A percentile compares a stretch with the other conserved stretches of the same genome.
phyloP scores from a whole-genome alignment of 2,329 filamentous ascomycete genomes.

The Xylariaceae sp. region DNA sequence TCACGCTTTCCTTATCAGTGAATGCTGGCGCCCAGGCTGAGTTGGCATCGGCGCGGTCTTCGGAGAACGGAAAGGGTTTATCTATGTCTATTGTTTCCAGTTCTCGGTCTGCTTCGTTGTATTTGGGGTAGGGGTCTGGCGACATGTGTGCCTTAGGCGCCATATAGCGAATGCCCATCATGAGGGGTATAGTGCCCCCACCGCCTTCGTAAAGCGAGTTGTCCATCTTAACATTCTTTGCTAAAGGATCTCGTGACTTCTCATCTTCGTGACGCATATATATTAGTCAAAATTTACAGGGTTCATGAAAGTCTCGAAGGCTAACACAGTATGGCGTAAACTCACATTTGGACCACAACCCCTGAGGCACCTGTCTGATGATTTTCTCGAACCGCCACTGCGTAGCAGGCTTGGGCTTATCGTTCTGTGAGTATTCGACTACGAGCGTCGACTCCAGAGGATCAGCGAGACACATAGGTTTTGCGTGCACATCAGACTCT shows the following conservation, averaged over 20 bases:
- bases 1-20: background rate
- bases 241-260: background rate
- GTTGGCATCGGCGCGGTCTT: background rate
- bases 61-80: constrained; percentile 1
- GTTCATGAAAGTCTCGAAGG: too few relatives aligned
- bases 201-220: constrained; percentile 6
- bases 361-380: constrained; percentile 5
- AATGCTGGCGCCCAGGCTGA: constrained; percentile 1
- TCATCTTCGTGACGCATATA: background rate
- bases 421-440: constrained; percentile 3
- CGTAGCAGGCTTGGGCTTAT: background rate
- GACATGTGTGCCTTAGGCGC: constrained; percentile 8
- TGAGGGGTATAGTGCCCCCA: constrained; percentile 4
- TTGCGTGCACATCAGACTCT: constrained; percentile 5
- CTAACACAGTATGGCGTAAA: constrained; percentile 1
- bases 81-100: constrained; percentile 3
- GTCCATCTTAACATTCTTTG: constrained; percentile 6
- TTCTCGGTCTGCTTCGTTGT: constrained; percentile 9
- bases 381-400: constrained; percentile 6
- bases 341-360: constrained; percentile 10
- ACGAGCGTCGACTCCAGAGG: constrained; percentile 4
- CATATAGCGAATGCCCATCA: constrained; percentile 8
- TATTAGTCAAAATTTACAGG: too few relatives aligned
- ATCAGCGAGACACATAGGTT: constrained; percentile 8
- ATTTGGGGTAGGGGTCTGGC: constrained; percentile 9